These are phyloP conservation scores for Saturnispora serradocipensis DNA, from an alignment of 805 yeast species.

Conservation along the genomic window DNA sequence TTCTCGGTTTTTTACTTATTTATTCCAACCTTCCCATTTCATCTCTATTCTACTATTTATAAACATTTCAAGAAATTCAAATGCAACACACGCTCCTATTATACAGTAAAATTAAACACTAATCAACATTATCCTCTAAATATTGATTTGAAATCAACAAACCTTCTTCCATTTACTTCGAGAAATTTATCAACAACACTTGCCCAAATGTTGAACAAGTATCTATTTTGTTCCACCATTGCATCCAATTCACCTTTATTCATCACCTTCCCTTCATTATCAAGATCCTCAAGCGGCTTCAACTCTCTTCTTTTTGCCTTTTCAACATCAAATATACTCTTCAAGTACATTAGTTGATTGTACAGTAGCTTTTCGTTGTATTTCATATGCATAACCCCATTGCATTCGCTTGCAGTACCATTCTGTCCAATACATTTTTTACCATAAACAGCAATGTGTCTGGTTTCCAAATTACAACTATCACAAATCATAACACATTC, in stretches of 20 bases:
- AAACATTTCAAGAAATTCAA: background rate
- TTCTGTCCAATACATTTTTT: slow-evolving; percentile 64
- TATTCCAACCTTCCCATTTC: background rate
- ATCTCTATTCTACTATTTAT: background rate
- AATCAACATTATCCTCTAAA: slow-evolving; percentile 30
- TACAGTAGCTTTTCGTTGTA: slow-evolving; percentile 76
- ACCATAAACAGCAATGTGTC: slow-evolving; percentile 87
- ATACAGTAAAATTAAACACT: background rate
- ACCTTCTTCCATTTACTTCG: slow-evolving; percentile 77
- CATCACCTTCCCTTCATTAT: slow-evolving; percentile 19
- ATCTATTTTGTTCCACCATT: slow-evolving; percentile 71
- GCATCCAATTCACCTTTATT: slow-evolving; percentile 55
- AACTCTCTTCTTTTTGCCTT: slow-evolving; percentile 53
- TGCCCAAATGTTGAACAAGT: slow-evolving; percentile 42
- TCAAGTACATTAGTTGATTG: slow-evolving; percentile 75
- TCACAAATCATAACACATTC: slow-evolving; percentile 83
- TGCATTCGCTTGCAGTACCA: slow-evolving; percentile 55
- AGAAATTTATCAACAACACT: slow-evolving; percentile 65
- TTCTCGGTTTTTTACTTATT: background rate
- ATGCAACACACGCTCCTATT: background rate
- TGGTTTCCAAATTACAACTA: slow-evolving; percentile 75
- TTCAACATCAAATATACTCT: slow-evolving; percentile 71
- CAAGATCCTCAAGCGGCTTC: slow-evolving; percentile 37
- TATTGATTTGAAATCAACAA: slow-evolving; percentile 76
- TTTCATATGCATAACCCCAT: slow-evolving; percentile 72